These are phyloP conservation scores for Lipomyces spencermartinsiae DNA, from an alignment of 805 yeast genomes.

Conservation along the genomic window DNA sequence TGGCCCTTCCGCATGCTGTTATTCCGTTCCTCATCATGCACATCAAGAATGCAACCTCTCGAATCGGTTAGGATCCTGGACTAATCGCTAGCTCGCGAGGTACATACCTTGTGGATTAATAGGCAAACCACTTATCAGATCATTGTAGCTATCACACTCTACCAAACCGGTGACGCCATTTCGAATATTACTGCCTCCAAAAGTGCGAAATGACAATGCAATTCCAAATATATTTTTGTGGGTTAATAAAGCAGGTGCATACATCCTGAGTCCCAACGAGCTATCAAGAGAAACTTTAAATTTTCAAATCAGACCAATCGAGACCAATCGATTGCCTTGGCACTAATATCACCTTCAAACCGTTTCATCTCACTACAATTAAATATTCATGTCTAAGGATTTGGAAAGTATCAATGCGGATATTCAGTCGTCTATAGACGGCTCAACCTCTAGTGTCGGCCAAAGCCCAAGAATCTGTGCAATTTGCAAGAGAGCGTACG, in stretches of 20 bases:
- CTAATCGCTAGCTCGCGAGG: not conserved
- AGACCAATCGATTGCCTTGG: no score
- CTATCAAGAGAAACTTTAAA: not conserved
- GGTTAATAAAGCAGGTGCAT: not conserved
- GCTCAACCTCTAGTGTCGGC: not conserved
- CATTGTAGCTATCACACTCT: not conserved
- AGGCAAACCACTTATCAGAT: not conserved
- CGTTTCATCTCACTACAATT: not conserved
- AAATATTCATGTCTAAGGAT: slow-evolving; percentile 3
- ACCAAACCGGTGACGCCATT: not conserved
- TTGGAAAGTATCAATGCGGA: slow-evolving; percentile 5
- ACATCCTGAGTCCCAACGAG: not conserved
- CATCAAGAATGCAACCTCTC: not conserved
- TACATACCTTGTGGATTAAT: not conserved
- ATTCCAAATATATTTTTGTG: not conserved
- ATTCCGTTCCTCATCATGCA: not conserved
- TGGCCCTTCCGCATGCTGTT: not conserved
- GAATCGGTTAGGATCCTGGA: not conserved
- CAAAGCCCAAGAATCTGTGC: slow-evolving; percentile 18
- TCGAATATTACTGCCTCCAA: not conserved
- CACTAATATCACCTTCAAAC: not conserved
- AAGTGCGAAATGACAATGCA: not conserved
- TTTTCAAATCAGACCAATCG: not conserved
- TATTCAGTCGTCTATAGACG: slow-evolving; percentile 4
- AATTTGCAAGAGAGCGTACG: slow-evolving; percentile 16